phyloP scores from a whole-genome alignment of 352 stramenopile genomes.

The Phytophthora ohioensis region DNA sequence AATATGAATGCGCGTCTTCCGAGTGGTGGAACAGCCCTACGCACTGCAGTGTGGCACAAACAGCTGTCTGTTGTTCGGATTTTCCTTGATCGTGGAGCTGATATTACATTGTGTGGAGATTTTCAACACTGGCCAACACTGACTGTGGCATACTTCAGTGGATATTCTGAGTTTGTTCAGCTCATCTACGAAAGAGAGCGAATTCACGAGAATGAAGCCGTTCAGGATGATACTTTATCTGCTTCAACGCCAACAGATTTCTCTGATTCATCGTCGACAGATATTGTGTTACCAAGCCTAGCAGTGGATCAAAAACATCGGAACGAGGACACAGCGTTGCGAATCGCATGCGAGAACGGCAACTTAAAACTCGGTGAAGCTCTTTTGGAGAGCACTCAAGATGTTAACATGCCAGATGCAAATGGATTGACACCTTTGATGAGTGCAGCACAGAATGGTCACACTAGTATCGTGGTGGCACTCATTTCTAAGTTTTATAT shows the following conservation, averaged over 20 bases:
- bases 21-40: conserved; percentile 19
- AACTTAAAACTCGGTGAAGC: conserved; percentile 1
- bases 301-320: conserved; percentile 5
- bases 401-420: not conserved
- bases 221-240: not conserved
- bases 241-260: no score
- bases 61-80: conserved; percentile 14
- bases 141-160: not conserved
- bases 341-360: conserved; percentile 10
- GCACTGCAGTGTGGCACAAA: conserved; percentile 1
- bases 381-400: conserved; percentile 3
- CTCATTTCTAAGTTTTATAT: not conserved
- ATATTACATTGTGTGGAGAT: conserved; percentile 19
- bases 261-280: no score
- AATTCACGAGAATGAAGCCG: not conserved
- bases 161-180: conserved; percentile 16
- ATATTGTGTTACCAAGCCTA: no score
- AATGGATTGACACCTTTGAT: conserved; percentile 3
- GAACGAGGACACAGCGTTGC: conserved; percentile 13
- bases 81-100: conserved; percentile 11
- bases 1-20: conserved; percentile 8
- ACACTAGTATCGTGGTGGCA: not conserved
- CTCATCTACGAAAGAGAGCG: conserved; percentile 20
- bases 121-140: conserved; percentile 13
- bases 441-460: conserved; percentile 1